Percentiles rank a stretch among this genome's conserved stretches.
Evolutionary conservation across 2,329 filamentous ascomycete species (phyloP).

Genomic region (Seiridium unicorne): DNA sequence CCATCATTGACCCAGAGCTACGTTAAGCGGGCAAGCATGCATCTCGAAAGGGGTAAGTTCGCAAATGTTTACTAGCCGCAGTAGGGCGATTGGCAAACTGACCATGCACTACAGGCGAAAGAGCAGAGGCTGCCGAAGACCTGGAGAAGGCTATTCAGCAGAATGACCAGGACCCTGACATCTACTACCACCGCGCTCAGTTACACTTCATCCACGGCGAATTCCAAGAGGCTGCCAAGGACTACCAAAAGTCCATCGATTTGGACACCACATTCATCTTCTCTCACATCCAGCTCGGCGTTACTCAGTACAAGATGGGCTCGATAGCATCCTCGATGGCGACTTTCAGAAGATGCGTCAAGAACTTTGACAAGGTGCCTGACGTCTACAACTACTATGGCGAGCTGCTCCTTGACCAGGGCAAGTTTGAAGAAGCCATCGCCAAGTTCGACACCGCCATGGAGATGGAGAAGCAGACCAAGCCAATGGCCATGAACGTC

Average conservation of each 20-base stretch:
- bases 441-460: constrained; percentile 99
- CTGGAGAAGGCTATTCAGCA: constrained; percentile 83
- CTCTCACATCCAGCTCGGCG: constrained; percentile 97
- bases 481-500: constrained; percentile 96
- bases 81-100: neutral
- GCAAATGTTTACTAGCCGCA: neutral
- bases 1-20: constrained; percentile 90
- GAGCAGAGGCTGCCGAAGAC: constrained; percentile 82
- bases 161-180: constrained; percentile 87
- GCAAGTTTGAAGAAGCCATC: constrained; percentile 91
- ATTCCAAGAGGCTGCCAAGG: constrained; percentile 89
- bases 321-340: constrained; percentile 97
- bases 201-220: constrained; percentile 97
- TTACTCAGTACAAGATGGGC: constrained; percentile 99
- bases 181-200: constrained; percentile 98
- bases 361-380: constrained; percentile 95
- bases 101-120: constrained; percentile 56
- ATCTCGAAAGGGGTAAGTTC: constrained; percentile 78
- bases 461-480: constrained; percentile 94
- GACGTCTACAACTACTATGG: constrained; percentile 99
- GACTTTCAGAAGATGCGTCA: constrained; percentile 94
- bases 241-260: constrained; percentile 99
- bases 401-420: constrained; percentile 93
- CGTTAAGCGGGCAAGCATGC: constrained; percentile 98
- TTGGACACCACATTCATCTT: constrained; percentile 96